phyloP scores from a whole-genome alignment of 768 basidiomycete species.

The Tricholoma flavovirens region DNA sequence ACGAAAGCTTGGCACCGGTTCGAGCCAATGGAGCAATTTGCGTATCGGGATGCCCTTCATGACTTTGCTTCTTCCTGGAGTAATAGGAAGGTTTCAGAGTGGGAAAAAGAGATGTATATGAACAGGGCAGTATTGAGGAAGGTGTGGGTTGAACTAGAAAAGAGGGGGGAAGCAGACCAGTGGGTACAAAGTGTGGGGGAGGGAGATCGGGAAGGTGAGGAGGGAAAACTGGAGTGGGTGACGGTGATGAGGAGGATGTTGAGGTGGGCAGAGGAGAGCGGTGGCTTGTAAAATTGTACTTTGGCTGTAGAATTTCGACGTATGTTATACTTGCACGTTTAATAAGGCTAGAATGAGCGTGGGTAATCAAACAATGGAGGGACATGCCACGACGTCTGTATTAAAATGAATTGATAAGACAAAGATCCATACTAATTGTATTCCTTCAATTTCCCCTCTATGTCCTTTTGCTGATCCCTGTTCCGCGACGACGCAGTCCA shows the following conservation, averaged over 20 bases:
- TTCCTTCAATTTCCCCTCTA: too few species aligned
- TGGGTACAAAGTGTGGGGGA: slow-evolving; percentile 62
- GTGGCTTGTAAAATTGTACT: too few species aligned
- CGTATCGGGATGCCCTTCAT: slow-evolving; percentile 60
- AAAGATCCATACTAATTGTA: too few species aligned
- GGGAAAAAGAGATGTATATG: slow-evolving; percentile 55
- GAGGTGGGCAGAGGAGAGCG: slow-evolving; percentile 21
- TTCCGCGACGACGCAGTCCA: too few species aligned
- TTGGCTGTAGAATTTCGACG: too few species aligned
- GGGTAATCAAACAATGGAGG: too few species aligned
- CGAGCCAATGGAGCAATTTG: slow-evolving; percentile 50
- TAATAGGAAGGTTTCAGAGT: slow-evolving; percentile 33
- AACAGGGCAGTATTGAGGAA: slow-evolving; percentile 41
- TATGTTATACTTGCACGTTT: too few species aligned
- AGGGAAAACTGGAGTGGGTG: slow-evolving; percentile 56
- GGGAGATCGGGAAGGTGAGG: slow-evolving; percentile 12
- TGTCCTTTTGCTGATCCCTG: too few species aligned
- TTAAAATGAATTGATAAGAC: too few species aligned
- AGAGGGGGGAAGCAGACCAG: slow-evolving; percentile 48
- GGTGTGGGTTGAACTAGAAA: slow-evolving; percentile 57
- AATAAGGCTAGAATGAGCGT: too few species aligned
- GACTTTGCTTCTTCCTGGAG: slow-evolving; percentile 30
- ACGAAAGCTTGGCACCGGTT: slow-evolving; percentile 55
- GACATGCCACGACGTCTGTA: too few species aligned
- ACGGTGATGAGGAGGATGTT: slow-evolving; percentile 33